Conservation (phyloP, 805 yeast genomes). For the Yarrowia deformans region DNA sequence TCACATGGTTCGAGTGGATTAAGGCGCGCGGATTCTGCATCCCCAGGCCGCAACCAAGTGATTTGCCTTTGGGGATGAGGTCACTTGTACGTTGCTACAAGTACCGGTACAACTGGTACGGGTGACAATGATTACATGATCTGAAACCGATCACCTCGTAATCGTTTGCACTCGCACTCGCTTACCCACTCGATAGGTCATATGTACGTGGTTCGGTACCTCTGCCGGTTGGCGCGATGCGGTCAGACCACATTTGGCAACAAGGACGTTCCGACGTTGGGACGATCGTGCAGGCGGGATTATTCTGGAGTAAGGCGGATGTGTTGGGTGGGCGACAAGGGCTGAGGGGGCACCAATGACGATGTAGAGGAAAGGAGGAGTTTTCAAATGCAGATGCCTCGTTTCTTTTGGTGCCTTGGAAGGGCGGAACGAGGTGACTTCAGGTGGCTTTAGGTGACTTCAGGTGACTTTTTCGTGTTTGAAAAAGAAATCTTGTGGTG, state of each 20-base stretch:
- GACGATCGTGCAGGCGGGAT: slow-evolving; percentile 16
- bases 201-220: not conserved
- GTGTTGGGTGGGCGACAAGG: not conserved
- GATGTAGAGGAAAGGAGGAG: not conserved
- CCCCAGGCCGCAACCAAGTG: not conserved
- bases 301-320: slow-evolving; percentile 8
- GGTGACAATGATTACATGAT: not conserved
- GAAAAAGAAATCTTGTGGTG: not conserved
- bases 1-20: slow-evolving; percentile 24
- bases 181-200: not conserved
- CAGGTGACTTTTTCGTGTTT: slow-evolving; percentile 3
- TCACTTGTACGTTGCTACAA: not conserved
- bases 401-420: slow-evolving; percentile 11
- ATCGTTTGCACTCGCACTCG: not conserved
- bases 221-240: not conserved
- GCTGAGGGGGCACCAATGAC: not conserved
- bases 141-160: not conserved
- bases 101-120: not conserved
- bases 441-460: not conserved
- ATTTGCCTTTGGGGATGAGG: not conserved
- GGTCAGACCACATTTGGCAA: not conserved
- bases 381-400: not conserved
- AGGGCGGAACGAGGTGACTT: too few species aligned
- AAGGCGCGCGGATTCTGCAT: slow-evolving; percentile 35
- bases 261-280: not conserved